Evolutionary conservation across 768 basidiomycete genomes (phyloP).

Genomic region (Podaxis sp.): DNA sequence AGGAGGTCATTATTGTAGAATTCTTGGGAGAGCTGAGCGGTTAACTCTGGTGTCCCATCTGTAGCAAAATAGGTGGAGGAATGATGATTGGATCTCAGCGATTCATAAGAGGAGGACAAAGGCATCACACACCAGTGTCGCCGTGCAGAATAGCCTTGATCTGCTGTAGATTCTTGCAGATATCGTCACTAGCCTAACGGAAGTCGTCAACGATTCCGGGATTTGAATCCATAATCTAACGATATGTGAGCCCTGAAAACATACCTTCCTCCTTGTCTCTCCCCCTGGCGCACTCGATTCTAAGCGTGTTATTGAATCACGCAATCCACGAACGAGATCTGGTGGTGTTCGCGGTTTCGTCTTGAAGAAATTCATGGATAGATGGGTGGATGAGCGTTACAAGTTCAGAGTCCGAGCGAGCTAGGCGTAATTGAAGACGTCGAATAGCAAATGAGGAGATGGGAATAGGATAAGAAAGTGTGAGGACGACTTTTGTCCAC

Average conservation of each 20-base stretch:
- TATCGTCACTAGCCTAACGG: conserved; percentile 79
- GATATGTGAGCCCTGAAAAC: conserved; percentile 14
- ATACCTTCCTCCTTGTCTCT: conserved; percentile 78
- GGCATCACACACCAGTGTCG: conserved; percentile 66
- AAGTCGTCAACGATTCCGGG: not conserved
- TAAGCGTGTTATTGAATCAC: conserved; percentile 74
- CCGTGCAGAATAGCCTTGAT: conserved; percentile 86
- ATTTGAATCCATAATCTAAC: not conserved
- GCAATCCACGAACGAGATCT: conserved; percentile 78
- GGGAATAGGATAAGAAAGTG: conserved; percentile 10
- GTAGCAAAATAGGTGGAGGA: conserved; percentile 8
- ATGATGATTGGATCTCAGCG: conserved; percentile 1
- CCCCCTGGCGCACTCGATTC: conserved; percentile 70
- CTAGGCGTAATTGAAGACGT: not conserved
- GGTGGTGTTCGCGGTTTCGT: conserved; percentile 83
- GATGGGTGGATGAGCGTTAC: conserved; percentile 2
- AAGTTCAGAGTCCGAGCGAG: conserved; percentile 8
- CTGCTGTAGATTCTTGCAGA: conserved; percentile 84
- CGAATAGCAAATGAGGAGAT: not conserved
- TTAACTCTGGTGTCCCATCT: conserved; percentile 85
- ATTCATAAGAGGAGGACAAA: not conserved
- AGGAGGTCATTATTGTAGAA: conserved; percentile 90
- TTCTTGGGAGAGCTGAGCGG: conserved; percentile 95
- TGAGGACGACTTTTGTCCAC: conserved; percentile 9
- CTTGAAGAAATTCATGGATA: conserved; percentile 93